Evolutionary conservation across 2,329 filamentous ascomycete species (phyloP), one percentile per base, ranked within the genome.

Genomic region (Penicillium sclerotiorum): DNA sequence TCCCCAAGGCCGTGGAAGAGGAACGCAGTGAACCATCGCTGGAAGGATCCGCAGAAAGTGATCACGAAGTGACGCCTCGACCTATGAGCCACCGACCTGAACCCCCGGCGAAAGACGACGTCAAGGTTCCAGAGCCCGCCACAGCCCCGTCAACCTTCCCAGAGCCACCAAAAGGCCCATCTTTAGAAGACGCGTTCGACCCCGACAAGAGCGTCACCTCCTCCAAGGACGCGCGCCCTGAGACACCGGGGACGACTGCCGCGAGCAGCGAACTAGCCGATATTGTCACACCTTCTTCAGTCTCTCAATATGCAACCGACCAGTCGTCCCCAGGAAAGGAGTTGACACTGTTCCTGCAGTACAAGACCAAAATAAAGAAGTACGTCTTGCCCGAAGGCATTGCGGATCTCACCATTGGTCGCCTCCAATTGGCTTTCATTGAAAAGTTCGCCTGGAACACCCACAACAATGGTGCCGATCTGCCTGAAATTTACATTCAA

Each of bases 371-470:
- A 68, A 92, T 97, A 61, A 97, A 96, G 74, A 97, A 97, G 69
- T 95, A 95, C 67, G 85, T 96, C 13, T 81, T 97, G 27, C 77
- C 89, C 1, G 91, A 95, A 67, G 93, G 93, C 1, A 86, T 87
- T 58, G 85, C 86, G 25, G 90, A 93, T 55, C 79, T 99, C 9
- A 93, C 90, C 2, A 87, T 96, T 51, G 91, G 91, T 1, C 84
- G 92, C 20, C 73, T 99, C 50, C 93, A 99, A 69, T 80, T 99
- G 22, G 93, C 94, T 1, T 99, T 99, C 62, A 99, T 99, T 61
- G 94, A 99, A 61, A 99, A 96, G 68, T 99, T 99, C 67, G 94
- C 93, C 0, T 99, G 95, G 92, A 97, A 96, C 62, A 96, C 93
- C 1, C 92, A 97, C 61, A 88, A 90, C 53, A 95, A 96, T 63